Conservation (phyloP, 345 rosid species). For the Viola odorata region DNA sequence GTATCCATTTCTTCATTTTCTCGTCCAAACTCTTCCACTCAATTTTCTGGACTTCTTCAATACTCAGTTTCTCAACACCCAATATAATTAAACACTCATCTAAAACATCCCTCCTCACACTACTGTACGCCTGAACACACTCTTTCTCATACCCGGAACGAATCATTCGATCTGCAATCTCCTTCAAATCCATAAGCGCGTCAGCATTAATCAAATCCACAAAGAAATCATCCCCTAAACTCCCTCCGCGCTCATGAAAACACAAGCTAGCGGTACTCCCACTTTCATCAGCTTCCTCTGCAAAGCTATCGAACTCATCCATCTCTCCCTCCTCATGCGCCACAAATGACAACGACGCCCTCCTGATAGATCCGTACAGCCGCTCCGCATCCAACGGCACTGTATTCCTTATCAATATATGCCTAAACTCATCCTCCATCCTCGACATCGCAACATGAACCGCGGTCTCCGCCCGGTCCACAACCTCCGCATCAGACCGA, state of each 20-base stretch:
- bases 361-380: conserved; percentile 76
- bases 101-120: conserved; percentile 69
- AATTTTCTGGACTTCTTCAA: conserved; percentile 89
- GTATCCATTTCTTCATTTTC: conserved; percentile 98
- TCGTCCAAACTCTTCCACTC: conserved; percentile 91
- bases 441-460: conserved; percentile 91
- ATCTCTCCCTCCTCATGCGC: conserved; percentile 54
- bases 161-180: conserved; percentile 86
- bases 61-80: conserved; percentile 87
- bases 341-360: conserved; percentile 56
- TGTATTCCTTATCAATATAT: conserved; percentile 61
- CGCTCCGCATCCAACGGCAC: conserved; percentile 75
- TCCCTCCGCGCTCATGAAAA: conserved; percentile 82
- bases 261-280: conserved; percentile 32
- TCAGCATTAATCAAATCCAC: conserved; percentile 72
- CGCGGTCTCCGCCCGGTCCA: conserved; percentile 80
- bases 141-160: conserved; percentile 89
- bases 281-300: conserved; percentile 38
- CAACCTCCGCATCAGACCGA: conserved; percentile 36
- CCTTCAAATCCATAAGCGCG: conserved; percentile 57
- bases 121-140: conserved; percentile 82
- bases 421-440: conserved; percentile 88
- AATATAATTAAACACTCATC: conserved; percentile 75
- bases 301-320: conserved; percentile 72
- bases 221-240: conserved; percentile 67